Percentiles rank a stretch among this genome's conserved stretches.
Evolutionary conservation across 345 rosid genomes (phyloP).

Genomic region (Aegle marmelos): DNA sequence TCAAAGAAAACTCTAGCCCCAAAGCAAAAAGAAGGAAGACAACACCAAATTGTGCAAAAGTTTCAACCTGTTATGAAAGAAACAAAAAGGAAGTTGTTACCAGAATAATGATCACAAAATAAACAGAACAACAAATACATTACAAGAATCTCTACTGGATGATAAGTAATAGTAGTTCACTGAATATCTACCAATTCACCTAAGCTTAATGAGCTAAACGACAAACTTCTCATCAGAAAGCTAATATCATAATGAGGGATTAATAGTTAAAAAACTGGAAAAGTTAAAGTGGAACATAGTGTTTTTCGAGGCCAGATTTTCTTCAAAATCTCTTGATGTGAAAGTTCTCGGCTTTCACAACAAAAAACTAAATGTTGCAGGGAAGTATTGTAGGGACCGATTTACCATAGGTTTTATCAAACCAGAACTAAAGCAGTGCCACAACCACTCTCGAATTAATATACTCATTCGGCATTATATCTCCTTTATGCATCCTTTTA

Average conservation of each 20-base stretch:
- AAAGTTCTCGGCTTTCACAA: neutral
- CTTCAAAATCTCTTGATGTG: neutral
- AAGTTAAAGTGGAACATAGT: neutral
- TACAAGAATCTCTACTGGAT: neutral
- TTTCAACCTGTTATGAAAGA: conserved; percentile 64
- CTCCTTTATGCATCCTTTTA: conserved; percentile 1
- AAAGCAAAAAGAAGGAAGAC: conserved; percentile 98
- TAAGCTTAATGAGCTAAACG: neutral
- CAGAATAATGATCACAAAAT: conserved; percentile 2
- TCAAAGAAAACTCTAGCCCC: conserved; percentile 94
- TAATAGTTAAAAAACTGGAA: neutral
- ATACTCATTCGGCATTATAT: neutral
- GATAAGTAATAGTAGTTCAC: neutral
- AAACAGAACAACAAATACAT: neutral
- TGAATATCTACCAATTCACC: neutral
- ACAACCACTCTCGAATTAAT: neutral
- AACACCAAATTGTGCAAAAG: conserved; percentile 96
- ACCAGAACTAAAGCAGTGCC: neutral
- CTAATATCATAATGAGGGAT: neutral
- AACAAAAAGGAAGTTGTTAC: conserved; percentile 13
- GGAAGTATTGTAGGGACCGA: neutral
- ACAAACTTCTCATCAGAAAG: neutral
- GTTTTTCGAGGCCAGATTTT: neutral
- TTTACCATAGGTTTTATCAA: neutral
- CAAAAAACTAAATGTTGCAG: neutral